These are phyloP conservation scores for Quercus phellos DNA, from an alignment of 331 rosid species.

Conservation along the genomic window DNA sequence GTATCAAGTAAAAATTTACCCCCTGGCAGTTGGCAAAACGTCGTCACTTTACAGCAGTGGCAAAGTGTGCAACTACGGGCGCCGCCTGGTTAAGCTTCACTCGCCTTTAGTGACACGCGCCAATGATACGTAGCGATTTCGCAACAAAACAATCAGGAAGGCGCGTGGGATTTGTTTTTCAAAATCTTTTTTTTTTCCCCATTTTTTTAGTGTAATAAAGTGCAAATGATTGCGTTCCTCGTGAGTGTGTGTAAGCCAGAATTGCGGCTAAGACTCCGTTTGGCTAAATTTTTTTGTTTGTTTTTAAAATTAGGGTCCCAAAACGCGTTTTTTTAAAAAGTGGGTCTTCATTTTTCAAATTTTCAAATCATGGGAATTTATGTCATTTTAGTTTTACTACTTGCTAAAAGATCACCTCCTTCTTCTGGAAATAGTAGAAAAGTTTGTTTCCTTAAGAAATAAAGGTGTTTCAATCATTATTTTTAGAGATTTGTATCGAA, in stretches of 20 bases:
- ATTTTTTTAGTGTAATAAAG: background rate
- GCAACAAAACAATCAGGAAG: background rate
- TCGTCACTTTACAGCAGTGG: slow-evolving; percentile 9
- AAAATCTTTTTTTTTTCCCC: background rate
- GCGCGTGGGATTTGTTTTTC: background rate
- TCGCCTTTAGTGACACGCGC: background rate
- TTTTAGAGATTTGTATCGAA: background rate
- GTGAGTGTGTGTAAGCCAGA: background rate
- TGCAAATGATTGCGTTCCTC: slow-evolving; percentile 9
- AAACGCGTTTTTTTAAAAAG: too few relatives aligned
- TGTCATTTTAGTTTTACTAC: background rate
- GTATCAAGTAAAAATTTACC: background rate
- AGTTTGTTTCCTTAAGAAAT: background rate
- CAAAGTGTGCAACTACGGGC: background rate
- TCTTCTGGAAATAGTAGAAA: background rate
- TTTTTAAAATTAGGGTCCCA: too few relatives aligned
- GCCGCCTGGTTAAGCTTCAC: background rate
- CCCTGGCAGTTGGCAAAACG: slow-evolving; percentile 1
- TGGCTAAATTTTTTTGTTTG: background rate
- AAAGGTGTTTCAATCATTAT: too few relatives aligned
- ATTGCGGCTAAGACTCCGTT: slow-evolving; percentile 26
- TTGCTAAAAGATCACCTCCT: background rate
- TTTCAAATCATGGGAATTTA: too few relatives aligned
- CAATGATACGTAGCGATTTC: too few relatives aligned
- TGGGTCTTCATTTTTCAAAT: too few relatives aligned